A percentile compares a stretch with the other conserved stretches of the same genome.
Conservation (phyloP, 2,329 filamentous ascomycete genomes). For the Xylaria polymorpha region DNA sequence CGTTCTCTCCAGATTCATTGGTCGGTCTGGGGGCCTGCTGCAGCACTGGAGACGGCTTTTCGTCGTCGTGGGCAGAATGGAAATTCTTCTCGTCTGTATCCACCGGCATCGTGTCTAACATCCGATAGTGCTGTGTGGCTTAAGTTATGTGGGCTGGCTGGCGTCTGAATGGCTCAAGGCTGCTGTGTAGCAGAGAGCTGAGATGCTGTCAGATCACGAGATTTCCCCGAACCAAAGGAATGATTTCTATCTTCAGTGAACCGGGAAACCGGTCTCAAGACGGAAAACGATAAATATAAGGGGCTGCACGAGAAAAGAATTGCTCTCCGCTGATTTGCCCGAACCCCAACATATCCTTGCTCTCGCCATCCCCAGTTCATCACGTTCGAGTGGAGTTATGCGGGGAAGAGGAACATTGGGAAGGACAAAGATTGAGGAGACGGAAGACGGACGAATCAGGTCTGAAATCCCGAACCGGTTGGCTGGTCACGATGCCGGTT, state of each 20-base stretch:
- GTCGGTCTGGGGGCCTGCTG: conserved; percentile 15
- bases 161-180: conserved; percentile 12
- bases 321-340: conserved; percentile 33
- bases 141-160: conserved; percentile 29
- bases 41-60: conserved; percentile 34
- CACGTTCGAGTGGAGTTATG: conserved; percentile 27
- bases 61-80: conserved; percentile 26
- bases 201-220: conserved; percentile 11
- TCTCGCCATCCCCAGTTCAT: conserved; percentile 20
- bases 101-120: conserved; percentile 33
- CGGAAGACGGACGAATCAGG: conserved; percentile 18
- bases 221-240: conserved; percentile 13
- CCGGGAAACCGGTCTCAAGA: background rate
- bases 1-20: conserved; percentile 29
- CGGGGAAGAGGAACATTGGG: conserved; percentile 32
- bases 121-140: conserved; percentile 12
- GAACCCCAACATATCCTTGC: conserved; percentile 19
- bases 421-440: conserved; percentile 6
- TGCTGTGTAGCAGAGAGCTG: conserved; percentile 2
- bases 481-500: conserved; percentile 24
- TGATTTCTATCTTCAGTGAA: conserved; percentile 13
- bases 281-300: conserved; percentile 13
- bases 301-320: conserved; percentile 9
- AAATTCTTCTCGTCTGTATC: conserved; percentile 34
- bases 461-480: conserved; percentile 23